These are phyloP conservation scores for Trichosporon coremiiforme DNA, from an alignment of 1,284 basidiomycete species.

Conservation along the genomic window DNA sequence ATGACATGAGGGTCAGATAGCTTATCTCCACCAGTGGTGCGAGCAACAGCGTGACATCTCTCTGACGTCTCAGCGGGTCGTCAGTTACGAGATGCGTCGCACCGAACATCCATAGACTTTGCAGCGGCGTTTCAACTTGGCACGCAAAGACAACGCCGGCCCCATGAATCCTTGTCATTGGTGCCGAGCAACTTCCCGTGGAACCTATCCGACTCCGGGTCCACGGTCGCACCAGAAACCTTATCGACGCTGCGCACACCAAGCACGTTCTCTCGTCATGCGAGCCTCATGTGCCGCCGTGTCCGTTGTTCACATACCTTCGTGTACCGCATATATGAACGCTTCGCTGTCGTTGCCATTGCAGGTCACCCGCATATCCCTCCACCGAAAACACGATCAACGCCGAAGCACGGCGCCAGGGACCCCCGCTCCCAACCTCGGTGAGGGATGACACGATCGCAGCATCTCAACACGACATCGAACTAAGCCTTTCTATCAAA, in stretches of 20 bases:
- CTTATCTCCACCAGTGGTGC: background rate
- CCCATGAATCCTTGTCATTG: background rate
- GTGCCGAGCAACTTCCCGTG: background rate
- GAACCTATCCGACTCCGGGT: background rate
- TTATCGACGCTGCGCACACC: slow-evolving; percentile 4
- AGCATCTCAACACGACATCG: too few relatives aligned
- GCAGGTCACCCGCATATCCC: background rate
- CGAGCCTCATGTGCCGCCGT: background rate
- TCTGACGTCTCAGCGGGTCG: background rate
- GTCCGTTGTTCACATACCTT: background rate
- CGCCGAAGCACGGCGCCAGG: background rate
- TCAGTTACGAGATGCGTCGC: background rate
- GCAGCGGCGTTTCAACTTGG: slow-evolving; percentile 5
- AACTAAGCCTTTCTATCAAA: too few relatives aligned
- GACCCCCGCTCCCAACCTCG: background rate
- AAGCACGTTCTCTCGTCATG: slow-evolving; percentile 1
- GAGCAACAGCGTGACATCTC: background rate
- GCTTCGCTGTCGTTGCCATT: background rate
- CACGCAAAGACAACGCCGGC: background rate
- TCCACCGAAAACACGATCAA: background rate
- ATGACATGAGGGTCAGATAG: slow-evolving; percentile 1
- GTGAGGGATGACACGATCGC: background rate
- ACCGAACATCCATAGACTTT: background rate
- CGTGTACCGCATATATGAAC: background rate
- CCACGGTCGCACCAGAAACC: slow-evolving; percentile 5